A percentile compares a stretch with the other conserved stretches of the same genome.
phyloP scores from a whole-genome alignment of 164 flowering plant species.

The Platanus orientalis region DNA sequence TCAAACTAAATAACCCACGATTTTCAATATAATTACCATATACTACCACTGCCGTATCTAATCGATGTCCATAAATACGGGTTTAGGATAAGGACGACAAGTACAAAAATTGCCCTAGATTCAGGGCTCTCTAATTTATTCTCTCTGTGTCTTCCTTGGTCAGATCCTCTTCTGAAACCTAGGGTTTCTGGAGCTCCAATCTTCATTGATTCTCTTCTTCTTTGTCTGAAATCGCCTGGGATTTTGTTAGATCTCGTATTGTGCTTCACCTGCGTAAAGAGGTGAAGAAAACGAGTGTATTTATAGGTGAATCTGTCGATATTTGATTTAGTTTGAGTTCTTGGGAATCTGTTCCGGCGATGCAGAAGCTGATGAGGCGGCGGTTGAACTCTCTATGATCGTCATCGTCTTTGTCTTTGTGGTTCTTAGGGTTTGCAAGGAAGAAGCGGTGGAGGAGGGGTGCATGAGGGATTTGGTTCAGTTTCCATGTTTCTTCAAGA shows the following conservation, averaged over 20 bases:
- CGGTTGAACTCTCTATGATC: conserved; percentile 25
- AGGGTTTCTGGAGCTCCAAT: conserved; percentile 2
- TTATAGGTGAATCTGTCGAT: not conserved
- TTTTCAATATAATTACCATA: conserved; percentile 7
- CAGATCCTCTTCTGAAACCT: conserved; percentile 1
- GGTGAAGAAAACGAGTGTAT: not conserved
- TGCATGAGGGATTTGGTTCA: conserved; percentile 47
- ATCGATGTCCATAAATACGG: conserved; percentile 6
- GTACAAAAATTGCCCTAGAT: conserved; percentile 14
- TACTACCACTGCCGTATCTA: conserved; percentile 8
- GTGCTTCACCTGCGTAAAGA: not conserved
- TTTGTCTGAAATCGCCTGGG: no score
- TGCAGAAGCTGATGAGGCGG: conserved; percentile 17
- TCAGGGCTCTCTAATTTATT: not conserved
- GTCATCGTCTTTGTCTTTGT: conserved; percentile 20
- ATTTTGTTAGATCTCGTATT: not conserved
- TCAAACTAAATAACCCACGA: not conserved
- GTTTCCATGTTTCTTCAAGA: conserved; percentile 32
- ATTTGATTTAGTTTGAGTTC: not conserved
- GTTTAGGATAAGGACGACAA: not conserved
- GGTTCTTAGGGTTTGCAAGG: no score
- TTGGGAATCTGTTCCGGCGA: conserved; percentile 8
- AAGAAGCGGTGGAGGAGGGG: no score
- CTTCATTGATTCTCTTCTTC: no score
- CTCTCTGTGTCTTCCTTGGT: not conserved